A percentile compares a stretch with the other conserved stretches of the same genome.
Evolutionary conservation across 2,329 filamentous ascomycete species (phyloP).

Genomic region (Didymella glomerata): DNA sequence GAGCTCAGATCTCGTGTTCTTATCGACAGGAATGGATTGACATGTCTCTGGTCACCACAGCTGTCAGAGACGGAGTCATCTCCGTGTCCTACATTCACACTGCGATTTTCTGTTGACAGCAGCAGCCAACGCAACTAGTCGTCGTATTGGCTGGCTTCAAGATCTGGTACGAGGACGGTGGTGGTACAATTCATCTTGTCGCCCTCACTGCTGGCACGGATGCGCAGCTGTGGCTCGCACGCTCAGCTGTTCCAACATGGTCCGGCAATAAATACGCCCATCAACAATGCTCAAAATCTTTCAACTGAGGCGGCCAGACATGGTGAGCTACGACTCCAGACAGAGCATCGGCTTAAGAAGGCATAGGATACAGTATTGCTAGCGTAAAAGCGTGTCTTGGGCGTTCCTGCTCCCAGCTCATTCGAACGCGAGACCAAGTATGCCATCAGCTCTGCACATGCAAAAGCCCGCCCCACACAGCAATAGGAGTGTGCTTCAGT

Average conservation of each 20-base stretch:
- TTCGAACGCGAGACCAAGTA: neutral
- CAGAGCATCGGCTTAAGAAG: neutral
- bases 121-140: neutral
- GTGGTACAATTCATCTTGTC: neutral
- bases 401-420: too few species aligned
- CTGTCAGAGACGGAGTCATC: neutral
- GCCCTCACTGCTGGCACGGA: neutral
- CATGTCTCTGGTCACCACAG: slow-evolving; percentile 8
- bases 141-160: neutral
- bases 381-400: neutral
- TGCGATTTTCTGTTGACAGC: neutral
- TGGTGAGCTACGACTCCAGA: neutral
- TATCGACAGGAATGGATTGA: neutral
- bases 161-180: neutral
- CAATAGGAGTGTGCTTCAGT: neutral
- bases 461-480: too few species aligned
- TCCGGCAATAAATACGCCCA: neutral
- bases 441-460: neutral
- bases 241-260: neutral
- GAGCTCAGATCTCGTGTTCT: neutral
- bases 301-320: neutral
- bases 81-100: neutral
- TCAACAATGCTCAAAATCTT: neutral
- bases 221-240: neutral
- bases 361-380: neutral